Base-by-base conservation (phyloP, 352 stramenopile genomes). In the Pythium folliculosum region DNA sequence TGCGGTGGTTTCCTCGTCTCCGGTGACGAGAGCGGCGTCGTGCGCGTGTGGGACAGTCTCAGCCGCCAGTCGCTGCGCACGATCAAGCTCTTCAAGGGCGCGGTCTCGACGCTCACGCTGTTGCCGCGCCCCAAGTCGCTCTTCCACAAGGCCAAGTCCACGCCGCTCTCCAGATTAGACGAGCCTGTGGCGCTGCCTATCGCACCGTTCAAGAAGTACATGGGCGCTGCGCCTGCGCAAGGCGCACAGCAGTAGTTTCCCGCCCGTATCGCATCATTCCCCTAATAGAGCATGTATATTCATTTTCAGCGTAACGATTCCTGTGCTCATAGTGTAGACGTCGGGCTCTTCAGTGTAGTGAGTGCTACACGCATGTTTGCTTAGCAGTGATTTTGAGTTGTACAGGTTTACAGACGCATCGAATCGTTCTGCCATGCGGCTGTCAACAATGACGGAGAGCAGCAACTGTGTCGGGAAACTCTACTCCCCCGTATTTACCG, bases 131-230 rank as follows among this genome's bases (percentile, higher is more conserved):
- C 81, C 13, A 69, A 67, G 60, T 80, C 84, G 52, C 76, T 91
- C n/a, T 91, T 88, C 63, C 78, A 83, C 60, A 80, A 84, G 55
- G 74, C 75, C 23, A 89, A 88, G 73, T 60, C 63, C 8, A 61
- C 74, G 61, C 71, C 43, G n/a, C 57, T 77, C n/a, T 71, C 80
- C 35, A 48, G 56, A 62, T 55, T 60, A 59, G 40, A 62, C 22
- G 47, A 73, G 27, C 63, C 67, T 27, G 73, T 75, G n/a, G 48
- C 72, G 45, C 66, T 92, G 32, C 78, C 81, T n/a, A 73, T 90
- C 40, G 80, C 81, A 19, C 84, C 84, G 52, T 81, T 92, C 44
- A 89, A 90, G 55, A 92, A 92, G 72, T 92, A 90, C 75, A 89
- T 92, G 79, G 64, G 64, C 63, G 50, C 45, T 3, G 56, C 47